Base-by-base conservation (phyloP, 1,284 basidiomycete species). In the Ustilago hordei region DNA sequence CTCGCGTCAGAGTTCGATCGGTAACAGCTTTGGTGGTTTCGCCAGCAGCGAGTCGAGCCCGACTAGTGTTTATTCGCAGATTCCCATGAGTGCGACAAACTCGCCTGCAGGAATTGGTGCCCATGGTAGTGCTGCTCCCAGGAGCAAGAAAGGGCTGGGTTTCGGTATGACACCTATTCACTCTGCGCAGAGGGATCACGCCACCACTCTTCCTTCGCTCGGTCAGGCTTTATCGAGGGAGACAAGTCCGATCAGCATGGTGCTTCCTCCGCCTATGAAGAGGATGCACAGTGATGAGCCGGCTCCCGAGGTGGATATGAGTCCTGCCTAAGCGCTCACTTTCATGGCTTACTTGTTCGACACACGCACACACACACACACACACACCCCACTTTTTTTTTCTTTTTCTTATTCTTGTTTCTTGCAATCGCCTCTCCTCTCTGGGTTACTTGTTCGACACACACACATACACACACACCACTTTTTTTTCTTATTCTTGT, bases 101-200 rank as follows among this genome's bases (percentile, higher is more conserved):
- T 77, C 70, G 58, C 70, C 75, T 19, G 69, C 75, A 6, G 70
- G 56, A 4, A 63, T 76, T 32, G 74, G 74, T 2, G 34, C 64
- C 4, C 52, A 70, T 13, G 8, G 61, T n/a, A 45, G 47, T n/a
- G 57, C 54, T 54, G 47, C 56, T 17, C 13, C 43, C 15, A 58
- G 68, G 23, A 64, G 60, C 50, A 73, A 68, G 28, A 77, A 77
- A 53, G 57, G 57, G 8, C 38, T 65, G 12, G 55, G 60, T 12
- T 70, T 77, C 9, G 75, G 75, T n/a, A 73, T 77, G 75, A 77
- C 75, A 8, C 75, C 75, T 7, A 77, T 77, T 17, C 75, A 77
- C 67, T 69, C 70, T 19, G 56, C 70, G 19, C 63, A 69, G 50
- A 58, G 64, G 38, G 74, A 76, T 28, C 55, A 68, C 34, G 58